A percentile compares a stretch with the other conserved stretches of the same genome.
phyloP scores from a whole-genome alignment of 495 filamentous ascomycete genomes.

The Podospora pseudoanserina region DNA sequence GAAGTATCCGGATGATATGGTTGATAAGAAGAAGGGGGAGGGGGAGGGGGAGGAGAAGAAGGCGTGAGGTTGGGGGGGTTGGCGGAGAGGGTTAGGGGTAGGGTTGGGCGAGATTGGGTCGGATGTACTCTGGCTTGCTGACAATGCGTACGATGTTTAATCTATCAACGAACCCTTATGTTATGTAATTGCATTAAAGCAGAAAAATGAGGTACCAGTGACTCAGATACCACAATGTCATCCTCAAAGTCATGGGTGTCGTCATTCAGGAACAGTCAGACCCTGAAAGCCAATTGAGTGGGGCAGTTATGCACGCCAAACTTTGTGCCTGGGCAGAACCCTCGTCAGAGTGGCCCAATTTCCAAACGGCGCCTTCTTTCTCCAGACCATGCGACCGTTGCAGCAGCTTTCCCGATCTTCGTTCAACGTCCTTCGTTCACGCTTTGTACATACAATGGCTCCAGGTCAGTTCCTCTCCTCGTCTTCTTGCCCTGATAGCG shows the following conservation, averaged over 20 bases:
- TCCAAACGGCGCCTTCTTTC: slow-evolving; percentile 6
- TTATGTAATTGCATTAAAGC: no score
- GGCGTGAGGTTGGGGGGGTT: not conserved
- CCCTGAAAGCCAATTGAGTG: not conserved
- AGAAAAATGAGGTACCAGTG: no score
- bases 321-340: not conserved
- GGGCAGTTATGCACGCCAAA: not conserved
- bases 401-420: slow-evolving; percentile 12
- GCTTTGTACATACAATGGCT: slow-evolving; percentile 40
- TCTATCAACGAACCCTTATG: no score
- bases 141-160: no score
- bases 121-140: no score
- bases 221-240: no score
- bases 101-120: not conserved
- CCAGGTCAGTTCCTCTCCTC: slow-evolving; percentile 34
- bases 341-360: not conserved
- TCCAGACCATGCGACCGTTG: slow-evolving; percentile 14
- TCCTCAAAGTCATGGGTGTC: not conserved
- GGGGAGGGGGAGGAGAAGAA: not conserved
- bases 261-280: not conserved
- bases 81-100: not conserved
- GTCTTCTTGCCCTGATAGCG: not conserved
- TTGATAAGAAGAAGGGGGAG: not conserved
- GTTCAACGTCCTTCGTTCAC: slow-evolving; percentile 16
- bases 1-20: slow-evolving; percentile 7